phyloP scores from a whole-genome alignment of 1,284 basidiomycete genomes.

The Malassezia globosa region DNA sequence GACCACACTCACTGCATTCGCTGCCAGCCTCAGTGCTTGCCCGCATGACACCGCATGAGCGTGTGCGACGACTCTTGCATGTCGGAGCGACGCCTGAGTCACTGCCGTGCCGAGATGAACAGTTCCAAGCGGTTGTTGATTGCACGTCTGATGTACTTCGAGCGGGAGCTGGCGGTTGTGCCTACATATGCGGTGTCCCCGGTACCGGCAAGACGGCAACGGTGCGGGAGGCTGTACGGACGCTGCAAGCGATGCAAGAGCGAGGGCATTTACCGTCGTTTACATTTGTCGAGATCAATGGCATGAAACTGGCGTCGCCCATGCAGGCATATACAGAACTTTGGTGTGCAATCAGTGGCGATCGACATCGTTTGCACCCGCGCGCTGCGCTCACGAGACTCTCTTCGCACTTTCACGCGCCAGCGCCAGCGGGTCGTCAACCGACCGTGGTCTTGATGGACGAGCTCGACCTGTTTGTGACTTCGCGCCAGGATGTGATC shows the following conservation, averaged over 20 bases:
- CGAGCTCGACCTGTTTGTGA: slow-evolving; percentile 90
- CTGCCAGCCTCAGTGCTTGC: slow-evolving; percentile 19
- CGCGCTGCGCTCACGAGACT: slow-evolving; percentile 32
- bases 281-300: slow-evolving; percentile 96
- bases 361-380: slow-evolving; percentile 23
- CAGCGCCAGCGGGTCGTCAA: slow-evolving; percentile 16
- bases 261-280: slow-evolving; percentile 76
- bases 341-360: slow-evolving; percentile 34
- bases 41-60: slow-evolving; percentile 26
- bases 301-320: slow-evolving; percentile 56
- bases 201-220: slow-evolving; percentile 86
- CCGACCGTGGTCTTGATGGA: slow-evolving; percentile 89
- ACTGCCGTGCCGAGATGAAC: slow-evolving; percentile 77
- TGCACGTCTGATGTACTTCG: slow-evolving; percentile 76
- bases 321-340: slow-evolving; percentile 39
- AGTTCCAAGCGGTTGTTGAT: slow-evolving; percentile 66
- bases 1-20: slow-evolving; percentile 26
- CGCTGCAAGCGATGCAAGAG: slow-evolving; percentile 24
- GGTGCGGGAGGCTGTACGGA: slow-evolving; percentile 80
- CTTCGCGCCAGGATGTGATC: slow-evolving; percentile 89
- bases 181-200: slow-evolving; percentile 86
- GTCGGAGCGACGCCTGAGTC: slow-evolving; percentile 83
- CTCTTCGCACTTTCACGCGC: slow-evolving; percentile 27
- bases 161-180: slow-evolving; percentile 82
- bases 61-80: slow-evolving; percentile 57